Evolutionary conservation across 2,329 filamentous ascomycete species (phyloP), one percentile per base, ranked within the genome.

Genomic region (Talaromyces funiculosus): DNA sequence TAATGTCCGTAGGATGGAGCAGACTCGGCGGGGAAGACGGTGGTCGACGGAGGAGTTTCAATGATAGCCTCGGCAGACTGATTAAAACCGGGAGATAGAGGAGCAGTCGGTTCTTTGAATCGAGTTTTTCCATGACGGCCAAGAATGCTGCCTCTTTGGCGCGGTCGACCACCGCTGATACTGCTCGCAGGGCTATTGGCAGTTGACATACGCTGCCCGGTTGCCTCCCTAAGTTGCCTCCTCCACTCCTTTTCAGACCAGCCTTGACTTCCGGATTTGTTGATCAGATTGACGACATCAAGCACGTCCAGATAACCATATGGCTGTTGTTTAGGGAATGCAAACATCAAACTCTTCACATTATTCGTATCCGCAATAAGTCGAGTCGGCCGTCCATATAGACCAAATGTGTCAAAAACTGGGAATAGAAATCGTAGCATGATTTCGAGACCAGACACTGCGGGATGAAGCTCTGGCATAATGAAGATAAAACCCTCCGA

Each of bases 401-500:
- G 80, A 40, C 83, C 86, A 73, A 97, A 99, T 0, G 90, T 90
- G 72, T 99, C 94, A 80, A 90, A 99, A 0, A 92, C 90, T 0
- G 94, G 94, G 72, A 99, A 95, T 12, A 99, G 80, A 77, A 90
- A 97, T 49, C 91, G 86, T 35, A 99, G 81, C 82, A 99, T 88
- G 82, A 95, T 97, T 74, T 97, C 94, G 67, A 97, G 96, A 0
- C 94, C 94, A 59, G 86, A 90, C 12, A 99, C 89, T 18, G 91
- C 92, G n/a, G 93, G 88, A 69, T 90, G 91, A 1, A 89, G 85
- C 73, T 99, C 94, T 3, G 94, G 94, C 92, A 99, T 97, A 66
- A 97, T 87, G 70, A 99, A 99, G 4, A 99, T 90, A 68, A 97
- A 97, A 0, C 94, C 94, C 72, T 99, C 94, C 0, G 89, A 89